phyloP scores from a whole-genome alignment of 148 eudicot species.

The Cornus florida region DNA sequence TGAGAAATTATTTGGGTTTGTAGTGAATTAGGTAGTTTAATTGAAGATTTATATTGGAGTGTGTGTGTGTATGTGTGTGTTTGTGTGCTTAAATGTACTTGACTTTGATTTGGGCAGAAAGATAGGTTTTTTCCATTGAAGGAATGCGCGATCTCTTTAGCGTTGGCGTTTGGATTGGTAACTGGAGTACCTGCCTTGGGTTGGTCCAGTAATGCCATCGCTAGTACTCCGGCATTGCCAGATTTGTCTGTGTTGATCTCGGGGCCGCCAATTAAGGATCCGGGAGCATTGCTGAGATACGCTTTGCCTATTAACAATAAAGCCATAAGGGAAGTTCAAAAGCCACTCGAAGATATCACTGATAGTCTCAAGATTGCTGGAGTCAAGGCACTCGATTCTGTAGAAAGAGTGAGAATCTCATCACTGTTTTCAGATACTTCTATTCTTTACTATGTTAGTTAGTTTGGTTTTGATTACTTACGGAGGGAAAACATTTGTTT shows the following conservation, averaged over 20 bases:
- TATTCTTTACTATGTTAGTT: neutral
- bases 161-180: constrained; percentile 71
- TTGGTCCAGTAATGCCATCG: constrained; percentile 53
- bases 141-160: constrained; percentile 77
- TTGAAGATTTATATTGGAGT: neutral
- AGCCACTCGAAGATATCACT: constrained; percentile 91
- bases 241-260: constrained; percentile 85
- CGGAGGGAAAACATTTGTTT: no score
- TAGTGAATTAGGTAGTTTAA: neutral
- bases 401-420: constrained; percentile 69
- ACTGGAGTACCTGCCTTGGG: constrained; percentile 62
- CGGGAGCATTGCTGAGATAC: constrained; percentile 78
- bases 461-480: no score
- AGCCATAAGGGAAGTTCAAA: constrained; percentile 95
- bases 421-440: neutral
- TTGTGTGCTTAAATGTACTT: neutral
- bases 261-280: constrained; percentile 98
- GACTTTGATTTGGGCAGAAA: constrained; percentile 43
- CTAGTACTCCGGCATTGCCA: constrained; percentile 55
- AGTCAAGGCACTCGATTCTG: constrained; percentile 82
- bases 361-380: constrained; percentile 92
- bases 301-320: constrained; percentile 90
- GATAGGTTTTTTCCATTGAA: constrained; percentile 46
- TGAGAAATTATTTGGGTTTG: neutral
- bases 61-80: neutral